Percentiles rank a stretch among this genome's conserved stretches.
phyloP scores from a whole-genome alignment of 768 basidiomycete genomes.

The Amylocystis lapponica region DNA sequence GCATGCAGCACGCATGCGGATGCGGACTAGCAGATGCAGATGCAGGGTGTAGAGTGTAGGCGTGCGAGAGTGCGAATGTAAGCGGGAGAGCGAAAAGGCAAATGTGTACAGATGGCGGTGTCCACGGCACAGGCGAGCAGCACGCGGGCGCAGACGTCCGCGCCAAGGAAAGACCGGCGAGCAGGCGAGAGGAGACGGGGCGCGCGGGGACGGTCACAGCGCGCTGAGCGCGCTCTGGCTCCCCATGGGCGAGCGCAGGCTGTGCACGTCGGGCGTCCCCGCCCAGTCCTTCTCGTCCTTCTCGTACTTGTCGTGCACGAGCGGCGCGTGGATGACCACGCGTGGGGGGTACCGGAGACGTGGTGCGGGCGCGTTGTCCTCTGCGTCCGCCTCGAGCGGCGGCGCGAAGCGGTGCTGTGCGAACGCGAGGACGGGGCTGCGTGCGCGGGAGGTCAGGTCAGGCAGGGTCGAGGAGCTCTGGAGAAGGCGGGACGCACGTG shows the following conservation, averaged over 20 bases:
- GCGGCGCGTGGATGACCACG: not conserved
- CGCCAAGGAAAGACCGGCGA: no score
- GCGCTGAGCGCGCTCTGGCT: not conserved
- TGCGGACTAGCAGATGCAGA: no score
- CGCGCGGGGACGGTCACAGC: not conserved
- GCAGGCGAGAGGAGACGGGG: not conserved
- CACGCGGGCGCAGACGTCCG: no score
- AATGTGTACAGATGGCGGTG: no score
- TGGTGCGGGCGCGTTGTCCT: conserved; percentile 1
- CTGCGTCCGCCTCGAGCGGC: conserved; percentile 29
- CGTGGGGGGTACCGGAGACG: not conserved
- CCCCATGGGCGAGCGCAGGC: not conserved
- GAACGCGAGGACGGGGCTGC: conserved; percentile 47
- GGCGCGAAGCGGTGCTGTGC: conserved; percentile 45
- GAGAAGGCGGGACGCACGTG: conserved; percentile 37
- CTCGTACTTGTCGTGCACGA: not conserved
- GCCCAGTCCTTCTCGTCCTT: not conserved
- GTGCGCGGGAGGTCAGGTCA: not conserved
- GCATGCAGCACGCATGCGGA: no score
- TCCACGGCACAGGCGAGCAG: no score
- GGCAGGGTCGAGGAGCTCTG: not conserved
- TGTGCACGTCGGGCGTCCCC: not conserved
- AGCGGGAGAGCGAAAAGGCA: no score
- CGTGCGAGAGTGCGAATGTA: no score
- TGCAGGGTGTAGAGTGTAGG: no score